Evolutionary conservation across 2,329 filamentous ascomycete species (phyloP).

Genomic region (Aspergillus unguis): DNA sequence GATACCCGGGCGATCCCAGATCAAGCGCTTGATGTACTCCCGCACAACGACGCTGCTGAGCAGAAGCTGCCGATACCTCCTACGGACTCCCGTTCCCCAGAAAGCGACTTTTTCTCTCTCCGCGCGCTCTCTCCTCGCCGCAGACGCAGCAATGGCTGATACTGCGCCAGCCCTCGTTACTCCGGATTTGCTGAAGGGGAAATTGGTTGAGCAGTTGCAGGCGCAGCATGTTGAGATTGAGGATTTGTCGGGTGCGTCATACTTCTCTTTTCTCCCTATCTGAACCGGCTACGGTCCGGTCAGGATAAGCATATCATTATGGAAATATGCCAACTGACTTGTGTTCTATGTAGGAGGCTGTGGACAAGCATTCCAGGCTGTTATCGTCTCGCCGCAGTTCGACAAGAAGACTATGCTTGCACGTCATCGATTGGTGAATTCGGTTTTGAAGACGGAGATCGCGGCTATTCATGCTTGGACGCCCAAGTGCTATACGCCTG

Average conservation of each 20-base stretch:
- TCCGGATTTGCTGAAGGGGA: conserved; percentile 65
- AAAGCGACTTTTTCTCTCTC: conserved; percentile 33
- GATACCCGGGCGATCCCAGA: background rate
- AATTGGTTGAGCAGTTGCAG: conserved; percentile 66
- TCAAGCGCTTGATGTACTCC: conserved; percentile 36
- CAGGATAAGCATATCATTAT: background rate
- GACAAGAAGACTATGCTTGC: conserved; percentile 72
- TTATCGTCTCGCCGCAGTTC: conserved; percentile 69
- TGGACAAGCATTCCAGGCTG: conserved; percentile 67
- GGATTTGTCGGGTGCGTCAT: conserved; percentile 76
- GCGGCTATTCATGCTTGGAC: conserved; percentile 92
- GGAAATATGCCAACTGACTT: background rate
- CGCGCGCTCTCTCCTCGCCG: conserved; percentile 31
- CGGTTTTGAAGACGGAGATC: conserved; percentile 79
- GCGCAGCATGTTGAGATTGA: conserved; percentile 81
- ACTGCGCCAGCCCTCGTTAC: conserved; percentile 60
- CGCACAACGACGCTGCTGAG: conserved; percentile 35
- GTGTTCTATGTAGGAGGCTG: conserved; percentile 56
- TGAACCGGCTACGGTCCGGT: background rate
- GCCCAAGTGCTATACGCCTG: conserved; percentile 86
- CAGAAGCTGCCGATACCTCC: conserved; percentile 40
- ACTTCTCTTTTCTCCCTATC: conserved; percentile 5
- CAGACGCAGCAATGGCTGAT: conserved; percentile 43
- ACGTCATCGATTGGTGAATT: conserved; percentile 82
- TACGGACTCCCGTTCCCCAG: conserved; percentile 28